Conservation (phyloP, 2,329 filamentous ascomycete genomes). For the Fusarium hostae region DNA sequence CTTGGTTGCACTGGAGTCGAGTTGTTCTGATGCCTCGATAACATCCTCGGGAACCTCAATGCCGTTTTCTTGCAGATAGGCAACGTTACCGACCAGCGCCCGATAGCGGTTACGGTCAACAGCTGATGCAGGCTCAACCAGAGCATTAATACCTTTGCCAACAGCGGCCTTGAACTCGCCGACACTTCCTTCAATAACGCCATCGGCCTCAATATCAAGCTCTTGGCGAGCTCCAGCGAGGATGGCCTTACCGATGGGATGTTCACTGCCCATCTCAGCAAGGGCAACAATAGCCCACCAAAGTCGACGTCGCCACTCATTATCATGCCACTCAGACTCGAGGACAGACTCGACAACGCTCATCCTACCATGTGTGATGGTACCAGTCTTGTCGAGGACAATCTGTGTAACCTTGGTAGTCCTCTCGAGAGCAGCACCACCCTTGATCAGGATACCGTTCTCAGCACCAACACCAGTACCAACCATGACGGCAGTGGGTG, state of each 20-base stretch:
- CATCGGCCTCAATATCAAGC: slow-evolving; percentile 77
- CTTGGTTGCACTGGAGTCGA: slow-evolving; percentile 59
- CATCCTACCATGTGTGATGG: slow-evolving; percentile 95
- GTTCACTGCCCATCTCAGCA: slow-evolving; percentile 95
- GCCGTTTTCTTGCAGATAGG: slow-evolving; percentile 77
- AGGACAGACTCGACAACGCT: slow-evolving; percentile 80
- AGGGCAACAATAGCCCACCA: slow-evolving; percentile 98
- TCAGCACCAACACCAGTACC: slow-evolving; percentile 97
- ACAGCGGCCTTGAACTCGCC: slow-evolving; percentile 86
- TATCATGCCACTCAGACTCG: slow-evolving; percentile 74
- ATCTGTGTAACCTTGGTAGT: slow-evolving; percentile 91
- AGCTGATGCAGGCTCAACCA: slow-evolving; percentile 78
- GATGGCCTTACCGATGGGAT: slow-evolving; percentile 93
- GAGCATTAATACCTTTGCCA: slow-evolving; percentile 85
- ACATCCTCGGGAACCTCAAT: slow-evolving; percentile 73
- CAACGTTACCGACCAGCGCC: slow-evolving; percentile 85
- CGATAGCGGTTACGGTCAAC: slow-evolving; percentile 77
- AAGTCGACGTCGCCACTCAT: slow-evolving; percentile 74
- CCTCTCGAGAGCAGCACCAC: slow-evolving; percentile 89
- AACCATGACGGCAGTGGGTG: slow-evolving; percentile 98
- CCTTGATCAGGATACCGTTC: slow-evolving; percentile 97
- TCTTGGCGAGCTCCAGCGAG: slow-evolving; percentile 78
- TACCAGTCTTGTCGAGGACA: slow-evolving; percentile 96
- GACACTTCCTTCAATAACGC: slow-evolving; percentile 81
- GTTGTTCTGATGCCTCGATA: slow-evolving; percentile 70